phyloP scores from a whole-genome alignment of 192 early-diverging fungal genomes.

The Coemansia sp. region DNA sequence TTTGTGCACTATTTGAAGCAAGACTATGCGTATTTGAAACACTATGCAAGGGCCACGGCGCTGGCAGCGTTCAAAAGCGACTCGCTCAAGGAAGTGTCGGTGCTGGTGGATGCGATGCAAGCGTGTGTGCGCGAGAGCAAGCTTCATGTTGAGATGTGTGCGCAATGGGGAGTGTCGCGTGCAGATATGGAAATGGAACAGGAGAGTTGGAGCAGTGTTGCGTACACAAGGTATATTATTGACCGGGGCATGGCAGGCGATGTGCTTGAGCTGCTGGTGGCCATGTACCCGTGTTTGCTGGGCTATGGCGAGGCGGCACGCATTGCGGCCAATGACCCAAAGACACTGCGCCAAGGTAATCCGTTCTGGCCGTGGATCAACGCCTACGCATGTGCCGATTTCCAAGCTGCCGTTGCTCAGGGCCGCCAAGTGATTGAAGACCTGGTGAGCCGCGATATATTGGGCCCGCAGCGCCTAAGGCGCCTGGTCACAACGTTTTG shows the following conservation, averaged over 20 bases:
- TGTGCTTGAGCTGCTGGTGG: slow-evolving; percentile 71
- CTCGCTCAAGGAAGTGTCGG: slow-evolving; percentile 57
- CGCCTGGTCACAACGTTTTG: slow-evolving; percentile 68
- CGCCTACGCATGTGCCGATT: slow-evolving; percentile 67
- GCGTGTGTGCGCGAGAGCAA: slow-evolving; percentile 67
- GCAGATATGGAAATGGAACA: slow-evolving; percentile 65
- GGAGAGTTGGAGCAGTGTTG: slow-evolving; percentile 74
- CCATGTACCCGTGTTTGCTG: slow-evolving; percentile 81
- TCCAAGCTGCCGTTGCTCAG: slow-evolving; percentile 62
- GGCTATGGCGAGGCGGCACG: slow-evolving; percentile 81
- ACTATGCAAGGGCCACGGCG: slow-evolving; percentile 75
- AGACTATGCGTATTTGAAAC: slow-evolving; percentile 78
- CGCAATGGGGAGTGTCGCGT: slow-evolving; percentile 68
- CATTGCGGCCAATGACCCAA: slow-evolving; percentile 62
- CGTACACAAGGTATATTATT: slow-evolving; percentile 82
- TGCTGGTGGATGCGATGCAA: slow-evolving; percentile 62
- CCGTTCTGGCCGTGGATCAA: slow-evolving; percentile 81
- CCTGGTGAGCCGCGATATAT: slow-evolving; percentile 28
- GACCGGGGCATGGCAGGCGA: slow-evolving; percentile 74
- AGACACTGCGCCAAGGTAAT: slow-evolving; percentile 70
- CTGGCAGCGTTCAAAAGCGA: slow-evolving; percentile 75
- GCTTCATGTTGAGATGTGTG: slow-evolving; percentile 72
- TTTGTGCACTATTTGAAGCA: slow-evolving; percentile 83
- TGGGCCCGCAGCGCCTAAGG: slow-evolving; percentile 56
- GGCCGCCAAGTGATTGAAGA: slow-evolving; percentile 56